Conservation (phyloP, 306 rosid species). For the Medicago arabica region DNA sequence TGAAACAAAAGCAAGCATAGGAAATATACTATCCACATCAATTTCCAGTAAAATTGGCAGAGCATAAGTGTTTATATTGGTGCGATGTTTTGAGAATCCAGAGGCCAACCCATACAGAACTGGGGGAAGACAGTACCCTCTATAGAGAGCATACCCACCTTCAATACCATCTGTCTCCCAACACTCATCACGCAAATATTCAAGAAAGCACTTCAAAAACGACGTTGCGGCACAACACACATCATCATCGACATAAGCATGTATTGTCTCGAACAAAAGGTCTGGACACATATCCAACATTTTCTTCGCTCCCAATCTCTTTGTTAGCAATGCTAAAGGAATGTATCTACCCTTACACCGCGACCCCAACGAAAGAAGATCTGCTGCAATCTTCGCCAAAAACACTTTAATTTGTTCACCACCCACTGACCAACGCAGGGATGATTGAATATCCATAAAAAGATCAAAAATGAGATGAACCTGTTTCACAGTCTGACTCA, state of each 20-base stretch:
- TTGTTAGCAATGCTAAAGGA: slow-evolving; percentile 87
- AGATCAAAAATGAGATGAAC: slow-evolving; percentile 92
- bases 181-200: slow-evolving; percentile 84
- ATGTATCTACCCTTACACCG: slow-evolving; percentile 95
- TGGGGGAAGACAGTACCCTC: slow-evolving; percentile 83
- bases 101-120: slow-evolving; percentile 83
- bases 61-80: slow-evolving; percentile 91
- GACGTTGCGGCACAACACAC: slow-evolving; percentile 93
- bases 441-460: slow-evolving; percentile 84
- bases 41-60: slow-evolving; percentile 82
- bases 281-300: slow-evolving; percentile 72
- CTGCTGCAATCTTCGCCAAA: slow-evolving; percentile 70
- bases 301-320: slow-evolving; percentile 83
- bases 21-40: slow-evolving; percentile 87
- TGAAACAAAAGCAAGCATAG: slow-evolving; percentile 81
- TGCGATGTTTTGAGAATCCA: slow-evolving; percentile 87
- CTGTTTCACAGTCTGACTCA: slow-evolving; percentile 96
- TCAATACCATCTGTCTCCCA: slow-evolving; percentile 92
- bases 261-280: slow-evolving; percentile 65
- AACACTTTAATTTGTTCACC: slow-evolving; percentile 66
- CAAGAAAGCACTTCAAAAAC: slow-evolving; percentile 86
- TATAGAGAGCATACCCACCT: slow-evolving; percentile 75
- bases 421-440: slow-evolving; percentile 74
- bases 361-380: slow-evolving; percentile 81
- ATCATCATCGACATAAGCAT: slow-evolving; percentile 89